Evolutionary conservation across 2,329 filamentous ascomycete genomes (phyloP).

Genomic region (Colletotrichum noveboracense): DNA sequence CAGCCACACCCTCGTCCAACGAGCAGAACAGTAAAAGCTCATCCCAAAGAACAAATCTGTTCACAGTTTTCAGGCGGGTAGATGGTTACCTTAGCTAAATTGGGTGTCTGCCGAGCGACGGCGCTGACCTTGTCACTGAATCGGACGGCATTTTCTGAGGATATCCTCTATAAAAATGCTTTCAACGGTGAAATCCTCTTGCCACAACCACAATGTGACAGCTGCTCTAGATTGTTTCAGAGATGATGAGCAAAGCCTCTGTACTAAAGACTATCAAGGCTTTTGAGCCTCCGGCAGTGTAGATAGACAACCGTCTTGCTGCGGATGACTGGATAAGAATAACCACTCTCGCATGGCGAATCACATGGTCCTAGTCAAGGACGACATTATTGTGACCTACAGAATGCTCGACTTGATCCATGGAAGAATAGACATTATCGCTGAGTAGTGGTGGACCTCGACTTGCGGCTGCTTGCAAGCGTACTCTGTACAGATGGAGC

Average conservation of each 20-base stretch:
- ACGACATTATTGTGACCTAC: fast-evolving
- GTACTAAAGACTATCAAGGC: fast-evolving
- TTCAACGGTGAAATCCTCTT: background rate
- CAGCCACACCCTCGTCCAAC: background rate
- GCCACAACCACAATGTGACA: too few relatives aligned
- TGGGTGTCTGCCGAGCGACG: too few relatives aligned
- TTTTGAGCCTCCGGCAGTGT: background rate
- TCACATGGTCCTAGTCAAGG: background rate
- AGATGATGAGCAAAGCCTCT: background rate
- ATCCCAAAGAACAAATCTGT: fast-evolving
- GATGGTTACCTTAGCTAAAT: too few relatives aligned
- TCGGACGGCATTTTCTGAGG: fast-evolving
- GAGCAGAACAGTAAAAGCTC: background rate
- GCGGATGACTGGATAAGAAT: background rate
- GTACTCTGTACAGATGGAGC: too few relatives aligned
- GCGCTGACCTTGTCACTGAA: background rate
- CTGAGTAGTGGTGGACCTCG: background rate
- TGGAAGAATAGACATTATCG: fast-evolving
- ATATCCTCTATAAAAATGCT: background rate
- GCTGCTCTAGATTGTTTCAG: too few relatives aligned
- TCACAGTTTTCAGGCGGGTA: background rate
- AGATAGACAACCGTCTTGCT: background rate
- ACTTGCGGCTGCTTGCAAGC: background rate
- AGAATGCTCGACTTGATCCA: background rate
- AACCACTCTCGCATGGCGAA: background rate